Evolutionary conservation across 257 asterid genomes (phyloP).

Genomic region (Solanum pennellii): DNA sequence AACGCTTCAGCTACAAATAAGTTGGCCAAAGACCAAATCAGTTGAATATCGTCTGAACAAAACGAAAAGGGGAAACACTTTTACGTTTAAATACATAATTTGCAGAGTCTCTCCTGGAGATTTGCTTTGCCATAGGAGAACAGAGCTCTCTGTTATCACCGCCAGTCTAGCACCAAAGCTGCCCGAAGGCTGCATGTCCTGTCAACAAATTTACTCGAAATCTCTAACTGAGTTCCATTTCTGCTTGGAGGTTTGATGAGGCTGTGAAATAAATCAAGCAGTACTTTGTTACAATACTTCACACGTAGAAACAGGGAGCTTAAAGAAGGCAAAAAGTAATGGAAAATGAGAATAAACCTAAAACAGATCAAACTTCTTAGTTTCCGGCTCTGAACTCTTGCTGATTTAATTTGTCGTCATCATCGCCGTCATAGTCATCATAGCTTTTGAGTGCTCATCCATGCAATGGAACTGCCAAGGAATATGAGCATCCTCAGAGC

Average conservation of each 20-base stretch:
- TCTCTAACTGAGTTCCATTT: not conserved
- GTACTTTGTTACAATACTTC: not conserved
- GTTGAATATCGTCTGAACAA: not conserved
- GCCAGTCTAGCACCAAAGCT: not conserved
- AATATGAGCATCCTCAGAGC: constrained; percentile 23
- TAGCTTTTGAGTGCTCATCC: constrained; percentile 18
- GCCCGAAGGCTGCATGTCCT: not conserved
- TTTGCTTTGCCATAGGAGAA: not conserved
- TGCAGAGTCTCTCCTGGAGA: not conserved
- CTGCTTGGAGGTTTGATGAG: not conserved
- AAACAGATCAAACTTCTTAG: not conserved
- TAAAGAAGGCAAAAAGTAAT: not conserved
- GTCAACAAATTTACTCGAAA: not conserved
- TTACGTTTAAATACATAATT: not conserved
- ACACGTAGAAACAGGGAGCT: not conserved
- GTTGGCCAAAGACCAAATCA: not conserved
- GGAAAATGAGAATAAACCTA: not conserved
- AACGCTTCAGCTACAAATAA: not conserved
- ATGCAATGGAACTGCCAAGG: constrained; percentile 25
- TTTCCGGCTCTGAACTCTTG: constrained; percentile 25
- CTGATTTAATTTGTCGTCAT: constrained; percentile 18
- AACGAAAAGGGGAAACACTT: not conserved
- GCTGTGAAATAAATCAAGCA: not conserved
- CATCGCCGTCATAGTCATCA: constrained; percentile 11
- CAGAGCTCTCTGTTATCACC: not conserved